phyloP scores from a whole-genome alignment of 2,329 filamentous ascomycete species.

The Phoma sp. region DNA sequence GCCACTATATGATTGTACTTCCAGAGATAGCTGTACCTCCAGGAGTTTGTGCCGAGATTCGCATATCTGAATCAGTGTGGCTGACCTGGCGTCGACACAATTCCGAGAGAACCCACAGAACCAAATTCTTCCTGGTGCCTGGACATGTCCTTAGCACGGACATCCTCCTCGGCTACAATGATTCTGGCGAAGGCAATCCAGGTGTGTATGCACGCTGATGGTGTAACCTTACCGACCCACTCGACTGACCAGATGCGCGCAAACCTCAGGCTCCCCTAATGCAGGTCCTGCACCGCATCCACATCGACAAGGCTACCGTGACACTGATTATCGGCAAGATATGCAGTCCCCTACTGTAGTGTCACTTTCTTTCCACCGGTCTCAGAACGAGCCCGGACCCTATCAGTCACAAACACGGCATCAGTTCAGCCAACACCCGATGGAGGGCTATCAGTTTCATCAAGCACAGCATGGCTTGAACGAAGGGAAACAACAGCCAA shows the following conservation, averaged over 20 bases:
- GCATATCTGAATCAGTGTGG: not conserved
- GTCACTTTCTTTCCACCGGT: not conserved
- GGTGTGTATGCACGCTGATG: conserved; percentile 2
- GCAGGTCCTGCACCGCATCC: not conserved
- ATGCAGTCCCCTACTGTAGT: not conserved
- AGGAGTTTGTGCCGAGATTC: not conserved
- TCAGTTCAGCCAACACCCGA: not conserved
- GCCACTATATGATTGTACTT: not conserved
- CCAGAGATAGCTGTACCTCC: not conserved
- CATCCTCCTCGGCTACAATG: not conserved
- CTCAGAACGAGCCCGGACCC: not conserved
- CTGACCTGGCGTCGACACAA: not conserved
- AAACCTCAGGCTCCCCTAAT: not conserved
- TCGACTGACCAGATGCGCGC: not conserved
- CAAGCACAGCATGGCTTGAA: not conserved
- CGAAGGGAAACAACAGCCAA: not conserved
- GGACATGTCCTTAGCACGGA: not conserved
- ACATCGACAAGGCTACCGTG: not conserved
- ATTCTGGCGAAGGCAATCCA: not conserved
- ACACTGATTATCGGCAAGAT: not conserved
- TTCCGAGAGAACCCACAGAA: not conserved
- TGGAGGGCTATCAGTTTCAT: not conserved
- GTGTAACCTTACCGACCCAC: not conserved
- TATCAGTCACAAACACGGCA: not conserved
- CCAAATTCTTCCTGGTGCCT: not conserved